phyloP scores from a whole-genome alignment of 257 asterid species.

The Nicotiana otophora region DNA sequence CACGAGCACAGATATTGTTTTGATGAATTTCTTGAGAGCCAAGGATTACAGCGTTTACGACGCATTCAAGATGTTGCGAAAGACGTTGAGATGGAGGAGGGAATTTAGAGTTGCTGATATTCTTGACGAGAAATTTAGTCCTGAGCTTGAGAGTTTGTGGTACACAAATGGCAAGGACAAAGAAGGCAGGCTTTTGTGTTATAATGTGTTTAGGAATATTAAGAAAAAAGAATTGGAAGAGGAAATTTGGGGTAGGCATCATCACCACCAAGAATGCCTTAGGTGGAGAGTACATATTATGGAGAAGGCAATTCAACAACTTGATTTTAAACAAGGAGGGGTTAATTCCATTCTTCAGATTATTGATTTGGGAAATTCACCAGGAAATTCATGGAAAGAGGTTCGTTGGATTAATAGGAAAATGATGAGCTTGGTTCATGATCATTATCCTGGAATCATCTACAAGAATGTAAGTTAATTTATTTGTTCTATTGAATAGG shows the following conservation, averaged over 20 bases:
- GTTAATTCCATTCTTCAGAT: conserved; percentile 52
- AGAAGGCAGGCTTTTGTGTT: conserved; percentile 66
- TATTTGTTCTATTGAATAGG: background rate
- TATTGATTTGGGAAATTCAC: conserved; percentile 48
- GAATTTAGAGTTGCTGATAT: conserved; percentile 30
- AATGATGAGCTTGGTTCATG: conserved; percentile 40
- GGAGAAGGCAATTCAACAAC: conserved; percentile 50
- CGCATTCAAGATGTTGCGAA: conserved; percentile 46
- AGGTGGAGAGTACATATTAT: conserved; percentile 65
- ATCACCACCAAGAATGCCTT: conserved; percentile 33
- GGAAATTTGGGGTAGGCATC: conserved; percentile 21
- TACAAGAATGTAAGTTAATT: conserved; percentile 47
- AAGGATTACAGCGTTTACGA: conserved; percentile 48
- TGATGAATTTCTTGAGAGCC: conserved; percentile 60
- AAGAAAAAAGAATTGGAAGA: conserved; percentile 28
- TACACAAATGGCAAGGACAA: conserved; percentile 45
- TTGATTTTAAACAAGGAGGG: conserved; percentile 59
- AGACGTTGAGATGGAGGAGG: conserved; percentile 58
- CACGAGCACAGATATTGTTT: conserved; percentile 42
- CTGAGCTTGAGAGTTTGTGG: conserved; percentile 39
- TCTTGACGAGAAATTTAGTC: conserved; percentile 24
- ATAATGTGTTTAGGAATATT: conserved; percentile 28
- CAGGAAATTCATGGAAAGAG: conserved; percentile 41
- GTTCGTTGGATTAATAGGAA: conserved; percentile 43
- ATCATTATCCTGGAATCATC: conserved; percentile 67